A percentile compares a stretch with the other conserved stretches of the same genome.
Conservation (phyloP, 202 grass and related monocot species). For the Schoenoplectus tabernaemontani region DNA sequence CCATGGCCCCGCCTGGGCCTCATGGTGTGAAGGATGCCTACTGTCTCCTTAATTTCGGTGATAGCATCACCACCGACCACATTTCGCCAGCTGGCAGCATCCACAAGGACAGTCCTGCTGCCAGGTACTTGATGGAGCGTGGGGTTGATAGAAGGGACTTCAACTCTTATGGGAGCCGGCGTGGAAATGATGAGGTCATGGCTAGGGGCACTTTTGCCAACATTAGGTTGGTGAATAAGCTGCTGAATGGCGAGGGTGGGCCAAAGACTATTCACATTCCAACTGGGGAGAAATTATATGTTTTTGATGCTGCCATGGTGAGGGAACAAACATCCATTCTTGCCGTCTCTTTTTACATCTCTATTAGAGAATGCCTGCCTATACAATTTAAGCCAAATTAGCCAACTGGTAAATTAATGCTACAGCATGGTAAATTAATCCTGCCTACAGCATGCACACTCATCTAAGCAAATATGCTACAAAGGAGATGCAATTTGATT, state of each 20-base stretch:
- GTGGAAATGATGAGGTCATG: constrained; percentile 93
- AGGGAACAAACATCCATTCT: neutral
- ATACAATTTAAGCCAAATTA: neutral
- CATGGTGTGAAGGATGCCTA: constrained; percentile 70
- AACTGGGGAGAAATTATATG: constrained; percentile 79
- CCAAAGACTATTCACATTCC: constrained; percentile 88
- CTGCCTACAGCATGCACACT: neutral
- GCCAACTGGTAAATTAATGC: no score
- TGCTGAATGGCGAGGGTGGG: constrained; percentile 76
- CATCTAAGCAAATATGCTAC: neutral
- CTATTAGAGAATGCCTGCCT: neutral
- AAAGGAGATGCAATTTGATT: neutral
- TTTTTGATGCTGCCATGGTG: constrained; percentile 83
- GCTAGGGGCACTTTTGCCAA: constrained; percentile 95
- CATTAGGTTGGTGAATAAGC: constrained; percentile 90
- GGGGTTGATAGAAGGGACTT: constrained; percentile 83
- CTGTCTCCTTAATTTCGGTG: constrained; percentile 80
- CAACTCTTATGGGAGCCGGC: constrained; percentile 86
- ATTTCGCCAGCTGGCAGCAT: constrained; percentile 93
- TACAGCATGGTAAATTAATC: no score
- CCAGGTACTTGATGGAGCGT: constrained; percentile 79
- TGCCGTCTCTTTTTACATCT: neutral
- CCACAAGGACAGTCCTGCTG: constrained; percentile 81
- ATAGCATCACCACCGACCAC: constrained; percentile 95
- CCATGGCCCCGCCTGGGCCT: constrained; percentile 78